phyloP scores from a whole-genome alignment of 176 grass and related monocot genomes.

The Saccharum officinarum region DNA sequence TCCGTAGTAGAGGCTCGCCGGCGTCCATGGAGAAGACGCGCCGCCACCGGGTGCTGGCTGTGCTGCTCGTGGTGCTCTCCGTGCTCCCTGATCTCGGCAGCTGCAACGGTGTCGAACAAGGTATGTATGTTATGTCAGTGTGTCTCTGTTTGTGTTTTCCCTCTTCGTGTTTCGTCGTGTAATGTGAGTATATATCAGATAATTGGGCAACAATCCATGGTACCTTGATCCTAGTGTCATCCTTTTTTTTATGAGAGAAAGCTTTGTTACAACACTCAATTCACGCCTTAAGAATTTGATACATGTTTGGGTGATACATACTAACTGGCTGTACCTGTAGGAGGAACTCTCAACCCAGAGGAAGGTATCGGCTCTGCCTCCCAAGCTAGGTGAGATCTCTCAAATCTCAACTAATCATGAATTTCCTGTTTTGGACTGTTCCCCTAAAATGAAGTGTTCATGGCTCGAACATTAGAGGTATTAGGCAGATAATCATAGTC shows the following conservation, averaged over 20 bases:
- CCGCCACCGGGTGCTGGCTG: neutral
- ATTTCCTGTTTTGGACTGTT: too few species aligned
- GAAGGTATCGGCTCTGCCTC: neutral
- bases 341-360: conserved; percentile 20
- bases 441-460: neutral
- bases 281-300: neutral
- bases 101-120: conserved; percentile 26
- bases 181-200: neutral
- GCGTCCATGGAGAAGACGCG: conserved; percentile 22
- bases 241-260: neutral
- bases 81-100: neutral
- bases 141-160: neutral
- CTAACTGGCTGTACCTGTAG: conserved; percentile 1
- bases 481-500: neutral
- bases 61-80: neutral
- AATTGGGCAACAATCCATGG: neutral
- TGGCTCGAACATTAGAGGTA: neutral
- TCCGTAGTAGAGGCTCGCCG: neutral
- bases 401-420: neutral
- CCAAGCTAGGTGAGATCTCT: conserved; percentile 27
- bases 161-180: neutral
- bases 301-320: neutral
- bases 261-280: neutral
- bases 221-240: neutral
- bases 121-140: neutral